These are phyloP conservation scores for Beauveria brongniartii DNA, from an alignment of 2,329 filamentous ascomycete genomes.

Conservation along the genomic window DNA sequence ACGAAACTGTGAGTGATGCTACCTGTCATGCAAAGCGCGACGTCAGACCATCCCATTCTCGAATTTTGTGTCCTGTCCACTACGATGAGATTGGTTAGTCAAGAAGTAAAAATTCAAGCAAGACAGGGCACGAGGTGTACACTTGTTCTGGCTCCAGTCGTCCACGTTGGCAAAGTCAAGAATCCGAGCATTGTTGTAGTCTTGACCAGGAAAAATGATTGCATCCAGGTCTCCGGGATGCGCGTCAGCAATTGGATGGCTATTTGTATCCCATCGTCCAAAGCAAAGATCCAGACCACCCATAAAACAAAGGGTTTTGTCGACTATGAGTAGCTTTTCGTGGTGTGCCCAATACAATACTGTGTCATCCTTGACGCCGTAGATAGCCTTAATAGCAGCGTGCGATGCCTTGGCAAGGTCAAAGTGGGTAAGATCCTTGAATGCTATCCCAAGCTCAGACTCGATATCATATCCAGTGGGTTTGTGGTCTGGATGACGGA, in stretches of 20 bases:
- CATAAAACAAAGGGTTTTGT: constrained; percentile 80
- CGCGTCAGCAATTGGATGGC: constrained; percentile 75
- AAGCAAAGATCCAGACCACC: constrained; percentile 83
- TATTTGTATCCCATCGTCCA: constrained; percentile 80
- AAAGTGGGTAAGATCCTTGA: constrained; percentile 42
- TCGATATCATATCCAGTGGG: constrained; percentile 63
- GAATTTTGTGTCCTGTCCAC: constrained; percentile 71
- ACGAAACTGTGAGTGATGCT: constrained; percentile 67
- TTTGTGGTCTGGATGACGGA: constrained; percentile 82
- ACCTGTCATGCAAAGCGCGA: constrained; percentile 68
- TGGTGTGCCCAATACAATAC: constrained; percentile 91
- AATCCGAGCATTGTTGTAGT: constrained; percentile 83
- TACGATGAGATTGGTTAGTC: constrained; percentile 16
- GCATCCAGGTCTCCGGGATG: constrained; percentile 70
- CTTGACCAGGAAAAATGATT: constrained; percentile 80
- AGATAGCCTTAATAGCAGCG: constrained; percentile 69
- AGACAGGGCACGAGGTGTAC: constrained; percentile 20
- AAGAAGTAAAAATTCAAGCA: too few species aligned
- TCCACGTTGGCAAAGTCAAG: constrained; percentile 73
- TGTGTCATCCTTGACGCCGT: constrained; percentile 72
- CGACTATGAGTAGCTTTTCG: constrained; percentile 80
- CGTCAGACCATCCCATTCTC: constrained; percentile 89
- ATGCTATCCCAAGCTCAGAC: constrained; percentile 58
- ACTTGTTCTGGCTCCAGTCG: constrained; percentile 78
- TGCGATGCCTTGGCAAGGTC: constrained; percentile 56